Base-by-base conservation (phyloP, 176 grass and related monocot species). In the Eragrostis curvula region DNA sequence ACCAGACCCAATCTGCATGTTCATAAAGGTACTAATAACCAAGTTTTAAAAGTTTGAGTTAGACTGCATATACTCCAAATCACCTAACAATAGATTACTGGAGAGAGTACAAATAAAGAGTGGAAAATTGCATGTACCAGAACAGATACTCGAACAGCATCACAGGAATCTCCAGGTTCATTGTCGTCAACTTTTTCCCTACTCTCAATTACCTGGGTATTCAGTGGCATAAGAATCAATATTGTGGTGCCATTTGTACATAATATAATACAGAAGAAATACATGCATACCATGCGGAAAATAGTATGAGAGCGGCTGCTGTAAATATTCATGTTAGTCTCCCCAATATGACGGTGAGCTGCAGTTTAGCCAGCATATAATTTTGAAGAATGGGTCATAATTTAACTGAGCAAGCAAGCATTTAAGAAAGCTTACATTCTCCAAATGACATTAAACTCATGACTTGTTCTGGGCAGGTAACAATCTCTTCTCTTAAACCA, bases 221-320 rank as follows among this genome's bases (percentile, higher is more conserved):
- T 61, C 77, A 83, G 25, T 66, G 21, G 65, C 39, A 40, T 56
- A 81, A 77, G 51, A 59, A 81, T 64, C 29, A n/a, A 83, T 36
- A 81, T 21, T 71, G 21, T 48, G n/a, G 55, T 75, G 45, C 14
- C 28, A 16, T 65, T 69, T 21, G 36, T 20, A 77, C 47, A 77
- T 21, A 71, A 63, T 65, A 77, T 21, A 71, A 63, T 65, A 89
- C 10, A 70, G 8, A 21, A 20, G 58, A 82, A 2, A 71, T 58
- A 7, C 42, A 71, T 78, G 40, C 70, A 73, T 89, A 95, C 92
- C 96, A 98, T 98, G 72, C 92, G 86, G 76, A 98, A 98, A 83
- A 98, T 98, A 55, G 92, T 98, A 71, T 95, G 96, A 70, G 96
- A 98, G 78, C 96, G 91, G 58, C 96, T 98, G 46, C 96, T 98